phyloP scores from a whole-genome alignment of 345 rosid genomes.

The Laguncularia racemosa region DNA sequence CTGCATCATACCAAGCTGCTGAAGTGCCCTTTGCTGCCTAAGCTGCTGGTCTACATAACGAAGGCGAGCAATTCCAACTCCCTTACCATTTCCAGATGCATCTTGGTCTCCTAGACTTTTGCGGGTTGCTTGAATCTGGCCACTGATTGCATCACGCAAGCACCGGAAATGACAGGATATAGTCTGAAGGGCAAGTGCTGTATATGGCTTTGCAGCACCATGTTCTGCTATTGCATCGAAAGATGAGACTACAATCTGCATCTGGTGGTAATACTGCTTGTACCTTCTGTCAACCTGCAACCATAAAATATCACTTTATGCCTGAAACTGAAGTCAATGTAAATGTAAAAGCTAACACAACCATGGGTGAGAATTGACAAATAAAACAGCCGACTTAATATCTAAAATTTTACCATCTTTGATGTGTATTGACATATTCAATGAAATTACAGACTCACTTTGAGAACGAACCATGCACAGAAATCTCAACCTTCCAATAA shows the following conservation, averaged over 20 bases:
- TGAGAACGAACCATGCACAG: too few relatives aligned
- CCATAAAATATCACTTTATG: neutral
- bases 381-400: too few relatives aligned
- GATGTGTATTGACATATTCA: too few relatives aligned
- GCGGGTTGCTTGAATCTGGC: constrained; percentile 61
- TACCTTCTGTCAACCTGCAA: constrained; percentile 85
- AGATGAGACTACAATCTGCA: constrained; percentile 93
- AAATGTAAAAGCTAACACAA: neutral
- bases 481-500: too few relatives aligned
- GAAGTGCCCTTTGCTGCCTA: constrained; percentile 86
- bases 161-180: constrained; percentile 94
- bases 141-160: constrained; percentile 71
- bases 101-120: constrained; percentile 84
- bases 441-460: too few relatives aligned
- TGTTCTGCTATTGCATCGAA: constrained; percentile 79
- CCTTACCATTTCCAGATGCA: constrained; percentile 43
- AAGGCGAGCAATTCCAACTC: constrained; percentile 72
- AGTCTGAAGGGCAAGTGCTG: constrained; percentile 80
- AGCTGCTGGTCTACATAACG: constrained; percentile 92
- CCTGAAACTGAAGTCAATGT: neutral
- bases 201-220: constrained; percentile 93
- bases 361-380: too few relatives aligned
- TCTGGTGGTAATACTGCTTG: constrained; percentile 92
- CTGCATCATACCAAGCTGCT: constrained; percentile 87
- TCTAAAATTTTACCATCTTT: too few relatives aligned